Conservation (phyloP, 768 basidiomycete genomes). For the Boletus reticuloceps region DNA sequence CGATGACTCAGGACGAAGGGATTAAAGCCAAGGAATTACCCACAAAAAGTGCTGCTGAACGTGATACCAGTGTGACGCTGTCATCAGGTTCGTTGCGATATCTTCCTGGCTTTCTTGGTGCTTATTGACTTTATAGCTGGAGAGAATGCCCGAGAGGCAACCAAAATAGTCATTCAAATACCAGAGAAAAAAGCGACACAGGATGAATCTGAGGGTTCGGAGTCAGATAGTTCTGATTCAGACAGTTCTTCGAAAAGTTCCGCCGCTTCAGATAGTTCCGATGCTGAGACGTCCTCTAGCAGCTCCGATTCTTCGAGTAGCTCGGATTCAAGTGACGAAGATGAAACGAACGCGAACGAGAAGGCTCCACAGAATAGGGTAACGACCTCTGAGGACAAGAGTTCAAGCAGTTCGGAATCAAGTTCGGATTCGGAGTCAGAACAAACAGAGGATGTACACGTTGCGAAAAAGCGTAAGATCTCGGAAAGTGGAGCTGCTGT, state of each 20-base stretch:
- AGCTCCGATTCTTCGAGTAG: constrained; percentile 8
- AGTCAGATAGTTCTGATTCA: constrained; percentile 14
- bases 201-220: background rate
- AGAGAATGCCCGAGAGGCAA: constrained; percentile 2
- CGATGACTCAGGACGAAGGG: constrained; percentile 2
- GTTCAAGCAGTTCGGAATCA: constrained; percentile 8
- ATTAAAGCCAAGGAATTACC: constrained; percentile 1
- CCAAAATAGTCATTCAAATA: background rate
- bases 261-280: no score
- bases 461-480: constrained; percentile 61
- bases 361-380: background rate
- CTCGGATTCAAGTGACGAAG: constrained; percentile 17
- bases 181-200: constrained; percentile 3
- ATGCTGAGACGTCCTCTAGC: constrained; percentile 15
- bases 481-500: constrained; percentile 50
- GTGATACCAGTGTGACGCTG: constrained; percentile 41
- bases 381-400: background rate
- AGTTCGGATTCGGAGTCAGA: constrained; percentile 22
- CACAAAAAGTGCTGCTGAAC: constrained; percentile 12
- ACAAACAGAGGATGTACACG: constrained; percentile 20
- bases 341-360: constrained; percentile 1
- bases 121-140: constrained; percentile 8
- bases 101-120: background rate
- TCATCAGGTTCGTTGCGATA: constrained; percentile 29
- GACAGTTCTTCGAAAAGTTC: constrained; percentile 16